phyloP scores from a whole-genome alignment of 106 monocot genomes.

The Acorus calamus region DNA sequence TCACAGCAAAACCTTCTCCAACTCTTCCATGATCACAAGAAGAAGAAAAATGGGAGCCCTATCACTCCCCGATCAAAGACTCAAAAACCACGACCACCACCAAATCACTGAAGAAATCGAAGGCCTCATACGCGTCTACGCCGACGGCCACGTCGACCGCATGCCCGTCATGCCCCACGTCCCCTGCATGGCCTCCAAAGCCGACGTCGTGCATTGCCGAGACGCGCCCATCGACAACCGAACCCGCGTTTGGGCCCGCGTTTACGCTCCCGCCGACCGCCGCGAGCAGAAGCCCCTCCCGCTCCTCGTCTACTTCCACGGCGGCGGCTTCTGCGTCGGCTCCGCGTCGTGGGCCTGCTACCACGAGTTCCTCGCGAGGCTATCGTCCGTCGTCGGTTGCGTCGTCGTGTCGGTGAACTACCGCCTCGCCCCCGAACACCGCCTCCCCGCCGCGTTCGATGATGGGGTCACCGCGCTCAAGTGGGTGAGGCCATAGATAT shows the following conservation, averaged over 20 bases:
- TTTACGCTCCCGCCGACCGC: constrained; percentile 35
- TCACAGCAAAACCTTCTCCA: too few species aligned
- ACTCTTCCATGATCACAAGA: too few species aligned
- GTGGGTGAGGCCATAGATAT: constrained; percentile 24
- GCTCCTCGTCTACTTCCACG: constrained; percentile 78
- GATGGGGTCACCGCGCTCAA: constrained; percentile 43
- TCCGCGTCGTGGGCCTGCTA: constrained; percentile 75
- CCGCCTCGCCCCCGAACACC: constrained; percentile 82
- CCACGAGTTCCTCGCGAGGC: constrained; percentile 50
- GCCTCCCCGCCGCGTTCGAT: constrained; percentile 67
- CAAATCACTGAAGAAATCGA: constrained; percentile 55
- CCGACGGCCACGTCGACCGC: constrained; percentile 65
- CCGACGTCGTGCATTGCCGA: constrained; percentile 7
- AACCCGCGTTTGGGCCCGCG: constrained; percentile 32
- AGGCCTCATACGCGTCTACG: constrained; percentile 55
- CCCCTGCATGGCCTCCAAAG: constrained; percentile 2
- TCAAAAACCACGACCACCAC: constrained; percentile 7
- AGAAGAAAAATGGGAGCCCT: constrained; percentile 40
- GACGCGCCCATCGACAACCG: constrained; percentile 8
- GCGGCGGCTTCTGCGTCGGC: constrained; percentile 86
- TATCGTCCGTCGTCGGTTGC: constrained; percentile 22
- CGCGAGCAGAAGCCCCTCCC: constrained; percentile 11
- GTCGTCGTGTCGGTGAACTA: constrained; percentile 58
- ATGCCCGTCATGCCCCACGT: constrained; percentile 38
- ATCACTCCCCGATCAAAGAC: constrained; percentile 9